phyloP scores from a whole-genome alignment of 768 basidiomycete species.

The Cyclocybe cylindracea region DNA sequence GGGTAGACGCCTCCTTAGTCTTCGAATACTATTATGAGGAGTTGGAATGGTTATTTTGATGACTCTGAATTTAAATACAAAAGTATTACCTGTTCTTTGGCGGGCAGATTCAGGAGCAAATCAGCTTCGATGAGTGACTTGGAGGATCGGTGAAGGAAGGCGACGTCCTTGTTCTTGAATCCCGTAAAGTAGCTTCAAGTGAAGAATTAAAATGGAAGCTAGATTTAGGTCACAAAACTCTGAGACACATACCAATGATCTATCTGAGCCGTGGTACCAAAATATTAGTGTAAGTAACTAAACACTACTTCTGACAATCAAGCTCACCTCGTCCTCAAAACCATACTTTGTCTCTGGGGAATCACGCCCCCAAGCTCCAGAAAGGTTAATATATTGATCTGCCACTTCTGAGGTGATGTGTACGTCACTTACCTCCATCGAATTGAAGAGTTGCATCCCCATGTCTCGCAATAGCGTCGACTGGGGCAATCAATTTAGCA shows the following conservation, averaged over 20 bases:
- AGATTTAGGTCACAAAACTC: not conserved
- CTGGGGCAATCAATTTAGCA: slow-evolving; percentile 73
- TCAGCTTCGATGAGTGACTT: slow-evolving; percentile 82
- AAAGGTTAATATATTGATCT: not conserved
- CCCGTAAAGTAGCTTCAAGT: slow-evolving; percentile 64
- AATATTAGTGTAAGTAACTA: not conserved
- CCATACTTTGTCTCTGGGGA: slow-evolving; percentile 68
- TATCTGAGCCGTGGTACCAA: slow-evolving; percentile 30
- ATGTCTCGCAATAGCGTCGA: slow-evolving; percentile 51
- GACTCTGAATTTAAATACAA: not conserved
- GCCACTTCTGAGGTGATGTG: not conserved
- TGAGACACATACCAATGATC: slow-evolving; percentile 43
- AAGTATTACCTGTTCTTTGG: slow-evolving; percentile 65
- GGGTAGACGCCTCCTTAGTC: slow-evolving; percentile 23
- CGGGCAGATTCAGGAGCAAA: slow-evolving; percentile 79
- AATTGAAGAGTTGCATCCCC: slow-evolving; percentile 53
- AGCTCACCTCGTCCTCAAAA: slow-evolving; percentile 65
- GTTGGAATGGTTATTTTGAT: not conserved
- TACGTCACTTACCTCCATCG: slow-evolving; percentile 53
- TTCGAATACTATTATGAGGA: slow-evolving; percentile 39
- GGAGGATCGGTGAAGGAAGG: slow-evolving; percentile 73
- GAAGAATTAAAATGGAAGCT: not conserved
- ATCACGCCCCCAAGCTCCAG: slow-evolving; percentile 61
- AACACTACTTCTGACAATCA: too few species aligned
- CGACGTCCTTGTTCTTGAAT: slow-evolving; percentile 77